Conservation (phyloP, 2,329 filamentous ascomycete genomes). For the Sordariomycetes sp. region DNA sequence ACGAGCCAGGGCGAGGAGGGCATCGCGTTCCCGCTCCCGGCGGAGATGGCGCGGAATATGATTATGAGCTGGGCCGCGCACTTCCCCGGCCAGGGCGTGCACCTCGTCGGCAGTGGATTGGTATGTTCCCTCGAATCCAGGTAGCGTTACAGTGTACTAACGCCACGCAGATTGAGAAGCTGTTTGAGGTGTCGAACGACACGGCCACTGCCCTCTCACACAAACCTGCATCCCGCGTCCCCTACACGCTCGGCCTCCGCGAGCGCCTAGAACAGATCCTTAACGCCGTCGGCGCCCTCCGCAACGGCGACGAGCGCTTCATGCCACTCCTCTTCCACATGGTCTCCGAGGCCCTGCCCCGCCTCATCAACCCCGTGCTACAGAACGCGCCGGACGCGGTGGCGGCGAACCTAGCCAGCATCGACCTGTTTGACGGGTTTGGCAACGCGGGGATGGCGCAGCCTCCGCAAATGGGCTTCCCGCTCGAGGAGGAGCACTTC, state of each 20-base stretch:
- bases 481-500: slow-evolving; percentile 33
- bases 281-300: slow-evolving; percentile 53
- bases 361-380: slow-evolving; percentile 45
- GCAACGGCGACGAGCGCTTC: slow-evolving; percentile 65
- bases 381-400: slow-evolving; percentile 37
- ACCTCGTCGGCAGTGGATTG: slow-evolving; percentile 61
- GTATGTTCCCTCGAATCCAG: slow-evolving; percentile 29
- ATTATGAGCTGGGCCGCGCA: slow-evolving; percentile 53
- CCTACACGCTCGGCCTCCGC: slow-evolving; percentile 53
- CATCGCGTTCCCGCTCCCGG: slow-evolving; percentile 49
- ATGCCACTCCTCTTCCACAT: slow-evolving; percentile 66
- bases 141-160: neutral
- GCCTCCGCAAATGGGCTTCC: slow-evolving; percentile 23
- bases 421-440: slow-evolving; percentile 55
- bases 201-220: slow-evolving; percentile 35
- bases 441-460: slow-evolving; percentile 49
- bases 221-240: slow-evolving; percentile 43
- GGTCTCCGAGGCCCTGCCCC: slow-evolving; percentile 57
- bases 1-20: slow-evolving; percentile 26
- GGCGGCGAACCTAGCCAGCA: slow-evolving; percentile 32
- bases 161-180: slow-evolving; percentile 52
- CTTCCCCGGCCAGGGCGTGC: slow-evolving; percentile 60
- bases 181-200: slow-evolving; percentile 58
- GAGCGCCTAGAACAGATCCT: slow-evolving; percentile 62
- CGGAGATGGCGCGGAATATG: slow-evolving; percentile 49